Evolutionary conservation across 805 yeast genomes (phyloP).

Genomic region (Jamesozyma piceae): DNA sequence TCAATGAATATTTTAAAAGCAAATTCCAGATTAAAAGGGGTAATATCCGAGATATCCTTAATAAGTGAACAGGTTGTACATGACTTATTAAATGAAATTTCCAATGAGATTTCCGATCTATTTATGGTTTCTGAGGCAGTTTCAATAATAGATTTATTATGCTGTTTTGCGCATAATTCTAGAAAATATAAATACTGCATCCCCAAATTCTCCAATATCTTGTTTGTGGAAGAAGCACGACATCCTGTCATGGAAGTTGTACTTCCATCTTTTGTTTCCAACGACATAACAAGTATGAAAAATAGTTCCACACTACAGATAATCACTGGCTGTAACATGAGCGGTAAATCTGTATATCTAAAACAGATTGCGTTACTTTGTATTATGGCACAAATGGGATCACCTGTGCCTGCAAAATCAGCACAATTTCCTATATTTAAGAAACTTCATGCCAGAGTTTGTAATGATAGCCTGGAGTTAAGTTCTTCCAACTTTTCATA

Average conservation of each 20-base stretch:
- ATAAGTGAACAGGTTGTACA: conserved; percentile 36
- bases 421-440: conserved; percentile 36
- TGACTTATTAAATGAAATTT: conserved; percentile 22
- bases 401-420: conserved; percentile 38
- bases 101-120: conserved; percentile 27
- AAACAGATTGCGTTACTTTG: conserved; percentile 41
- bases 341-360: conserved; percentile 52
- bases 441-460: conserved; percentile 32
- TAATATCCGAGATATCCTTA: conserved; percentile 33
- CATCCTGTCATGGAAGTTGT: conserved; percentile 37
- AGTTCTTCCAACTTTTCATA: conserved; percentile 36
- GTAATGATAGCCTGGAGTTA: conserved; percentile 30
- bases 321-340: conserved; percentile 53
- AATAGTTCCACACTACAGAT: conserved; percentile 37
- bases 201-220: conserved; percentile 33
- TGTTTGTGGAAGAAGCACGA: conserved; percentile 28
- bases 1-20: conserved; percentile 35
- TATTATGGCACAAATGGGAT: conserved; percentile 52
- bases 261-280: conserved; percentile 28
- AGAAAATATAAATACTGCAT: conserved; percentile 20
- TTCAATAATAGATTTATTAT: conserved; percentile 35
- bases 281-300: conserved; percentile 31
- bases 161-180: conserved; percentile 28
- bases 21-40: conserved; percentile 34
- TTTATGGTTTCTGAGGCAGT: conserved; percentile 39